A percentile compares a stretch with the other conserved stretches of the same genome.
Conservation (phyloP, 306 rosid genomes). For the Prunus mira region DNA sequence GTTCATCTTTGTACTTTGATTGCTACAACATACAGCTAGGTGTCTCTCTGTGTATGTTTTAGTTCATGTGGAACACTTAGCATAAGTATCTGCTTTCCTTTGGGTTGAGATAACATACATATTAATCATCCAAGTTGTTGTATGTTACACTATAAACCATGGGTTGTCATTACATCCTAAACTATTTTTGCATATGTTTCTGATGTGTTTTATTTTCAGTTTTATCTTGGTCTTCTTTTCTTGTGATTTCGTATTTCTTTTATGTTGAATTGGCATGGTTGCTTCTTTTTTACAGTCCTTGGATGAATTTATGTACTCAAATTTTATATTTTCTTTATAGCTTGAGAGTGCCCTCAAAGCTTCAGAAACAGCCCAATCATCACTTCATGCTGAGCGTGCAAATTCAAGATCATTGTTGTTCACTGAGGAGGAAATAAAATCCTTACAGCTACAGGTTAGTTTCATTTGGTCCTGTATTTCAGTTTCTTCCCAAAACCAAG, state of each 20-base stretch:
- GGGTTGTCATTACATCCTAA: not conserved
- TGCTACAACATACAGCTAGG: not conserved
- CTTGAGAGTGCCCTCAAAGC: conserved; percentile 85
- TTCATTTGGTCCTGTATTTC: not conserved
- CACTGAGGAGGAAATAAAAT: conserved; percentile 84
- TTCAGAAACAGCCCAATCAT: conserved; percentile 68
- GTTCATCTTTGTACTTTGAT: not conserved
- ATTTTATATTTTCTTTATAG: conserved; percentile 35
- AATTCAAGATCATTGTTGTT: conserved; percentile 70
- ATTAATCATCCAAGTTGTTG: too few species aligned
- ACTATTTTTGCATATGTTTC: not conserved
- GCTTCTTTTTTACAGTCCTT: not conserved
- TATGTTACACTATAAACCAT: too few species aligned
- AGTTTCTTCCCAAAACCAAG: not conserved
- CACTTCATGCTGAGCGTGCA: conserved; percentile 71
- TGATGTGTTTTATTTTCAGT: not conserved
- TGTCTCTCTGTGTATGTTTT: not conserved
- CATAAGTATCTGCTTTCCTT: too few species aligned
- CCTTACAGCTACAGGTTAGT: conserved; percentile 87
- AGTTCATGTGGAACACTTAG: not conserved
- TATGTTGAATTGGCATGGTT: not conserved
- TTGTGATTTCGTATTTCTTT: too few species aligned
- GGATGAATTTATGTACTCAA: conserved; percentile 6
- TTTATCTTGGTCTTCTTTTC: too few species aligned
- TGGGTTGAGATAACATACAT: not conserved